Evolutionary conservation across 805 yeast genomes (phyloP).

Genomic region (Pichia paraexigua): DNA sequence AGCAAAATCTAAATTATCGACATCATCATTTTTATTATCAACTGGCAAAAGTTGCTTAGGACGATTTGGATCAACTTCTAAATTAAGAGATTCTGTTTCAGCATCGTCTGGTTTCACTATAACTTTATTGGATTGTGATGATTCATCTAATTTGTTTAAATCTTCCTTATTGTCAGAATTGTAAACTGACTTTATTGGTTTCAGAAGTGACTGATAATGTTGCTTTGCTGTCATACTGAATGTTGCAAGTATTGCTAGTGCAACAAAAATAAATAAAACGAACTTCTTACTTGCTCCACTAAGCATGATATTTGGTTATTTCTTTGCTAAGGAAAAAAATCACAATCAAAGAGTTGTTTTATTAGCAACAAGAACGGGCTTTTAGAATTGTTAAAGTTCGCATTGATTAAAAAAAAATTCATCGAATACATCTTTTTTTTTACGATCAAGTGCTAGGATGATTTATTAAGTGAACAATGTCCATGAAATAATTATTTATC

Average conservation of each 20-base stretch:
- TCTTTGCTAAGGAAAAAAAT: background rate
- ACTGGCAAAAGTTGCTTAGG: constrained; percentile 2
- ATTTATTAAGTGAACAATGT: too few relatives aligned
- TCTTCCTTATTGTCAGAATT: background rate
- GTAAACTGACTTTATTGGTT: constrained; percentile 1
- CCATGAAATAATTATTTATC: too few relatives aligned
- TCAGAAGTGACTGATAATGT: background rate
- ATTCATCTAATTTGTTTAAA: background rate
- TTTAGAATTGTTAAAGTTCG: too few relatives aligned
- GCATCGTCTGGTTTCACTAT: constrained; percentile 5
- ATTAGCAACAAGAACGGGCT: too few relatives aligned
- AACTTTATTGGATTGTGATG: constrained; percentile 5
- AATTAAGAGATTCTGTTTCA: background rate
- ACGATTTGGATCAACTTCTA: background rate
- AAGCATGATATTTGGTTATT: background rate
- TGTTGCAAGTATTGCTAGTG: constrained; percentile 6
- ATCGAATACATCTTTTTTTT: too few relatives aligned
- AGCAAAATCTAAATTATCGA: background rate
- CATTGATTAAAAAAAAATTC: too few relatives aligned
- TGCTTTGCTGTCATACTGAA: constrained; percentile 10
- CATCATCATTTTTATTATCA: background rate
- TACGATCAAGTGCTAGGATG: too few relatives aligned
- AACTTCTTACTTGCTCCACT: constrained; percentile 4
- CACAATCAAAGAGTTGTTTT: too few relatives aligned
- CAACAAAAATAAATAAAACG: constrained; percentile 1